Percentiles rank a stretch among this genome's conserved stretches.
These are phyloP conservation scores for Fusarium tuaranense DNA, from an alignment of 2,329 filamentous ascomycete species.

Conservation along the genomic window DNA sequence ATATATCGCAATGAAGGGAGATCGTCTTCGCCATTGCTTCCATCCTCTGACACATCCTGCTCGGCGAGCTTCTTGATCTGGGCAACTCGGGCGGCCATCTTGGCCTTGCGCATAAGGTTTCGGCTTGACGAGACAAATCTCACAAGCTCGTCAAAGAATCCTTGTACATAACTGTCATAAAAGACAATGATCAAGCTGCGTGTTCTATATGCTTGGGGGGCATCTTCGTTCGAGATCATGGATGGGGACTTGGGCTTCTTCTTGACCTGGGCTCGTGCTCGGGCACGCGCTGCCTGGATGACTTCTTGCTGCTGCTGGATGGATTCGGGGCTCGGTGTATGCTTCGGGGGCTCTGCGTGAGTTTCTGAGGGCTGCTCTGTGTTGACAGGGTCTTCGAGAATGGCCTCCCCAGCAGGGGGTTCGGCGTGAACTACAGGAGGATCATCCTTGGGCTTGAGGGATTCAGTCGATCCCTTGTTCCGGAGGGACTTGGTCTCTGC, in stretches of 20 bases:
- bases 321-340: constrained; percentile 38
- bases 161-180: constrained; percentile 90
- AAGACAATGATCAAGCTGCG: constrained; percentile 87
- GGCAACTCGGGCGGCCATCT: constrained; percentile 82
- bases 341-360: constrained; percentile 45
- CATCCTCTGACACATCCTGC: constrained; percentile 66
- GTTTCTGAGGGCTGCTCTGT: constrained; percentile 28
- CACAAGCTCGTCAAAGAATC: constrained; percentile 84
- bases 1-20: constrained; percentile 56
- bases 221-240: constrained; percentile 62
- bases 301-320: constrained; percentile 58
- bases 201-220: constrained; percentile 71
- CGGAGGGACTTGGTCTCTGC: constrained; percentile 57
- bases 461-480: constrained; percentile 66
- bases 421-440: constrained; percentile 38
- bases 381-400: constrained; percentile 34
- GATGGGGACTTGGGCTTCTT: constrained; percentile 65
- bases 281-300: constrained; percentile 53
- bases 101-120: constrained; percentile 88
- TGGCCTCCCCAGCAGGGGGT: constrained; percentile 19
- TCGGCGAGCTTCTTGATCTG: constrained; percentile 71
- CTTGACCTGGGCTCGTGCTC: constrained; percentile 60
- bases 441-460: constrained; percentile 62
- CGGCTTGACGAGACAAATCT: constrained; percentile 83
- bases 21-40: constrained; percentile 55